These are phyloP conservation scores for Saccharum spontaneum DNA, from an alignment of 176 grass and related monocot genomes.

Conservation along the genomic window DNA sequence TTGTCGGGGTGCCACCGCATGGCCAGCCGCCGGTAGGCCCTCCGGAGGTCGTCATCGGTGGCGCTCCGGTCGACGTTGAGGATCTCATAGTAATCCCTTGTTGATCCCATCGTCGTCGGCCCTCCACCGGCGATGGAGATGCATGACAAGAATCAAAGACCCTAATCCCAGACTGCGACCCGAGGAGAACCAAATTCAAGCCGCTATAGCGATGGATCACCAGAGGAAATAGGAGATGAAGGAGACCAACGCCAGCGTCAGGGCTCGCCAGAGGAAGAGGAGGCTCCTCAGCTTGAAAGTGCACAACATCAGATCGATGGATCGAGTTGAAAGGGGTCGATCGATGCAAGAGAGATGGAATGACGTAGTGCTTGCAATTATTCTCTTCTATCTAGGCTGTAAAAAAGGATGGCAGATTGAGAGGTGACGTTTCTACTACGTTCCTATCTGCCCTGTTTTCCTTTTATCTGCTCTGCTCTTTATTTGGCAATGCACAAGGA, in stretches of 20 bases:
- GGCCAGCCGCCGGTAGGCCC: conserved; percentile 51
- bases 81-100: conserved; percentile 51
- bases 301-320: conserved; percentile 35
- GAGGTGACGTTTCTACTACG: not conserved
- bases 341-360: not conserved
- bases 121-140: conserved; percentile 4
- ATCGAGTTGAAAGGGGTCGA: not conserved
- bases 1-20: conserved; percentile 72
- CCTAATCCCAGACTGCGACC: not conserved
- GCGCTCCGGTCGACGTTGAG: conserved; percentile 37
- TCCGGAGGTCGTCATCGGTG: conserved; percentile 50
- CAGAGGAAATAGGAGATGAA: conserved; percentile 52
- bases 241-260: not conserved
- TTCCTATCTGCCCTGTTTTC: not conserved
- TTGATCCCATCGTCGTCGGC: conserved; percentile 24
- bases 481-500: conserved; percentile 32
- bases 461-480: not conserved
- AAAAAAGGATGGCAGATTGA: not conserved
- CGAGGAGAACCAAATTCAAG: not conserved
- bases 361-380: not conserved
- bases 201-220: conserved; percentile 17
- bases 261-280: conserved; percentile 28
- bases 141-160: conserved; percentile 26
- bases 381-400: not conserved
- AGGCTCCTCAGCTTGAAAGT: conserved; percentile 37